Base-by-base conservation (phyloP, 2,329 filamentous ascomycete species). In the Claviceps sp. region DNA sequence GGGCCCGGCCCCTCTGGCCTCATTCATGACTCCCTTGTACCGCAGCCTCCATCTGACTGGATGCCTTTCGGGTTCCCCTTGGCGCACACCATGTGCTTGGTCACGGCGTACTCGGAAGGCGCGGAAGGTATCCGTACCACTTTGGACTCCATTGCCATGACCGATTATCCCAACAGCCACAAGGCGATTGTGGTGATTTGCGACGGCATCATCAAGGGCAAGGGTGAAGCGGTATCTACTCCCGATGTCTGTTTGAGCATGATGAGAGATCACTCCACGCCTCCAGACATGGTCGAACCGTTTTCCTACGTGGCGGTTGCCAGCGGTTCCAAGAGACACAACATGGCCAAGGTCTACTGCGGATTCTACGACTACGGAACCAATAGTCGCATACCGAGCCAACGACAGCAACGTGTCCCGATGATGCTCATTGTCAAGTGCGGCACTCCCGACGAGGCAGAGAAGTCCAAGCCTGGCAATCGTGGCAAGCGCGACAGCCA, bases 131-230 rank as follows among this genome's bases (percentile, higher is more conserved):
- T 98, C 52, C 85, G 93, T 47, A 95, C 90, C 0, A 98, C 93
- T 1, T 73, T 98, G 30, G 90, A 98, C 70, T 98, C 93, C 1
- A 85, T 98, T 64, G 93, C 91, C 48, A 95, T 88, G 70, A 98
- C 93, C 3, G 94, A 98, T 68, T 98, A 98, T 62, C 93, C 93
- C 48, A 98, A 98, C 76, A 97, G 91, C 67, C 94, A 98, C 77
- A 98, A 98, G 71, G 81, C 90, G 30, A 93, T 98, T 60, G 77
- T 98, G 55, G 87, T 96, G 61, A 87, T 98, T 61, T 98, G 93
- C 70, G 93, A 98, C 67, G 93, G 93, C 70, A 80, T 97, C 64
- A 95, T 98, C 74, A 96, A 96, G 72, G 94, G 94, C 59, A 81
- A 94, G 62, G 93, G 94, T 48, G 93, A 98, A 69, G 72, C 76